A percentile compares a stretch with the other conserved stretches of the same genome.
Conservation (phyloP, 352 stramenopile species). For the Pythium vanterpoolii region DNA sequence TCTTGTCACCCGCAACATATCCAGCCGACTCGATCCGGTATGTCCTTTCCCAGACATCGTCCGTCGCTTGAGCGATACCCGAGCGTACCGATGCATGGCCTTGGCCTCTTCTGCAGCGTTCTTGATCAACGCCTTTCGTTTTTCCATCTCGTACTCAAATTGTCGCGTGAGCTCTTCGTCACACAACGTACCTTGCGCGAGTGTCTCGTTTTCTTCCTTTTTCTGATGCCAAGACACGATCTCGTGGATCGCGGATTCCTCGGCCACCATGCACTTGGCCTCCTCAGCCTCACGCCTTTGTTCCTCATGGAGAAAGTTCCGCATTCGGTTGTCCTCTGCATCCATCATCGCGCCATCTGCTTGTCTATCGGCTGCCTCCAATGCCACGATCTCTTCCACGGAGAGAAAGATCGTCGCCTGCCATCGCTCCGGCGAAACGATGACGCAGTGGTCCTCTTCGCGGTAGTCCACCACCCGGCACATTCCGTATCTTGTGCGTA, state of each 20-base stretch:
- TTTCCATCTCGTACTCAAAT: slow-evolving; percentile 46
- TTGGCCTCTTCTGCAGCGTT: slow-evolving; percentile 35
- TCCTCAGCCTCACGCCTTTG: slow-evolving; percentile 24
- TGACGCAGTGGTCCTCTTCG: slow-evolving; percentile 45
- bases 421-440: slow-evolving; percentile 44
- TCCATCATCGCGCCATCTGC: slow-evolving; percentile 46
- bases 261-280: slow-evolving; percentile 30
- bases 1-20: slow-evolving; percentile 45
- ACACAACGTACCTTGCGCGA: slow-evolving; percentile 29
- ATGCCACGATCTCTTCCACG: slow-evolving; percentile 35
- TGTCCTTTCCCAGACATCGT: not conserved
- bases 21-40: slow-evolving; percentile 29
- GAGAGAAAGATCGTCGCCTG: slow-evolving; percentile 50
- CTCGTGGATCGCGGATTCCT: slow-evolving; percentile 36
- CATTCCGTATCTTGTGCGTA: slow-evolving; percentile 49
- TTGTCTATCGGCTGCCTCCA: slow-evolving; percentile 45
- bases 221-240: slow-evolving; percentile 40
- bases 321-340: slow-evolving; percentile 31
- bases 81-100: slow-evolving; percentile 26
- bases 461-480: slow-evolving; percentile 47
- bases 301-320: slow-evolving; percentile 27
- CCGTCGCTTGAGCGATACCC: slow-evolving; percentile 32
- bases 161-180: slow-evolving; percentile 41
- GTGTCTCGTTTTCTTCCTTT: slow-evolving; percentile 36
- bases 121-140: slow-evolving; percentile 18